A percentile compares a stretch with the other conserved stretches of the same genome.
These are phyloP conservation scores for Spathaspora sp. DNA, from an alignment of 1,139 yeast species.

Conservation along the genomic window DNA sequence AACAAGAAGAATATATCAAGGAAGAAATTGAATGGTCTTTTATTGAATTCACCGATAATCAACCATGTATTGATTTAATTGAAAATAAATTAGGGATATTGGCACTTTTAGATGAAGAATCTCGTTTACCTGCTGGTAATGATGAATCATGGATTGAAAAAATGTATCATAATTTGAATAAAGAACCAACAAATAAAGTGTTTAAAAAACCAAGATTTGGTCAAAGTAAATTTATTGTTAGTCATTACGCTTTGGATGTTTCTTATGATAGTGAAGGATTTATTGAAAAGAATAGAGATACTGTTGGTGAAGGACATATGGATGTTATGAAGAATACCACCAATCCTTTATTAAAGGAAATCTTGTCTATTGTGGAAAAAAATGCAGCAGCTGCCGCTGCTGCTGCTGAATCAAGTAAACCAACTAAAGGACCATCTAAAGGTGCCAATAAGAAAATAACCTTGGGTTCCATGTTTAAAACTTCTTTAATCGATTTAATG, in stretches of 20 bases:
- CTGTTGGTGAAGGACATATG: constrained; percentile 93
- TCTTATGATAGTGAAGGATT: constrained; percentile 92
- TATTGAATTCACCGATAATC: constrained; percentile 94
- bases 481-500: constrained; percentile 91
- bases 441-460: constrained; percentile 97
- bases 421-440: constrained; percentile 35
- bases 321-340: constrained; percentile 74
- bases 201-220: constrained; percentile 96
- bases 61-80: constrained; percentile 92
- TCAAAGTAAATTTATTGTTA: constrained; percentile 82
- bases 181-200: constrained; percentile 72
- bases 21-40: constrained; percentile 98
- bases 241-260: constrained; percentile 95
- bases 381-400: constrained; percentile 55
- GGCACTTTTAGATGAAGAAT: constrained; percentile 90
- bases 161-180: constrained; percentile 81
- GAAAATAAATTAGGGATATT: constrained; percentile 88
- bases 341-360: constrained; percentile 61
- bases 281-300: constrained; percentile 94
- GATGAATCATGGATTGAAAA: constrained; percentile 93
- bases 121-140: constrained; percentile 90
- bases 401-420: constrained; percentile 35
- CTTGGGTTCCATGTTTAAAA: constrained; percentile 90
- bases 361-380: constrained; percentile 65
- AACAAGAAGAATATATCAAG: constrained; percentile 89